These are phyloP conservation scores for Stevia rebaudiana DNA, from an alignment of 140 eudicot species.

Conservation along the genomic window DNA sequence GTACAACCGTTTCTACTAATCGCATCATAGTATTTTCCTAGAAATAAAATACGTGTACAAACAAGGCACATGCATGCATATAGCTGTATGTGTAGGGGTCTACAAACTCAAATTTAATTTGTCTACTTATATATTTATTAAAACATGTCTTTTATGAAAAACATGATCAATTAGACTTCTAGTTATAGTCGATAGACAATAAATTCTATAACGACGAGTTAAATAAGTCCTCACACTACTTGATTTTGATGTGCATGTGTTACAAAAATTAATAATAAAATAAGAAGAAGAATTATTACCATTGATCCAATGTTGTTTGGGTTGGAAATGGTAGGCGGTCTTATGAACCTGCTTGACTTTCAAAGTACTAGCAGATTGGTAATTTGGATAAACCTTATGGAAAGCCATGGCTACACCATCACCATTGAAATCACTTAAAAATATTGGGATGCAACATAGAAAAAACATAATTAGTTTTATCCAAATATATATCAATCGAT, in stretches of 20 bases:
- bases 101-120: too few relatives aligned
- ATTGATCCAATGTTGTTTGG: slow-evolving; percentile 33
- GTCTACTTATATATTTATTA: too few relatives aligned
- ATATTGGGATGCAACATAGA: slow-evolving; percentile 10
- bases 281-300: slow-evolving; percentile 19
- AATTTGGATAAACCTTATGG: slow-evolving; percentile 21
- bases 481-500: slow-evolving; percentile 8
- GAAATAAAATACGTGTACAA: too few relatives aligned
- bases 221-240: too few relatives aligned
- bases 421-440: slow-evolving; percentile 17
- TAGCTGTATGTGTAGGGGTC: too few relatives aligned
- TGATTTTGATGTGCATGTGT: not conserved
- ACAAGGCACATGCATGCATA: too few relatives aligned
- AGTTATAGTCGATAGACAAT: too few relatives aligned
- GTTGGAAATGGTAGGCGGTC: slow-evolving; percentile 36
- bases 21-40: too few relatives aligned
- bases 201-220: too few relatives aligned
- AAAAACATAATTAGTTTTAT: slow-evolving; percentile 15
- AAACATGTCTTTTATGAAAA: too few relatives aligned
- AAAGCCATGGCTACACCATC: slow-evolving; percentile 25
- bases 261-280: not conserved
- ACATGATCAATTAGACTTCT: too few relatives aligned
- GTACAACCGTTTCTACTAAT: too few relatives aligned
- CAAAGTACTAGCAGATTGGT: not conserved
- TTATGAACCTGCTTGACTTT: slow-evolving; percentile 21